These are phyloP conservation scores for Mycosphaerella sp. DNA, from an alignment of 2,329 filamentous ascomycete species.

Conservation along the genomic window DNA sequence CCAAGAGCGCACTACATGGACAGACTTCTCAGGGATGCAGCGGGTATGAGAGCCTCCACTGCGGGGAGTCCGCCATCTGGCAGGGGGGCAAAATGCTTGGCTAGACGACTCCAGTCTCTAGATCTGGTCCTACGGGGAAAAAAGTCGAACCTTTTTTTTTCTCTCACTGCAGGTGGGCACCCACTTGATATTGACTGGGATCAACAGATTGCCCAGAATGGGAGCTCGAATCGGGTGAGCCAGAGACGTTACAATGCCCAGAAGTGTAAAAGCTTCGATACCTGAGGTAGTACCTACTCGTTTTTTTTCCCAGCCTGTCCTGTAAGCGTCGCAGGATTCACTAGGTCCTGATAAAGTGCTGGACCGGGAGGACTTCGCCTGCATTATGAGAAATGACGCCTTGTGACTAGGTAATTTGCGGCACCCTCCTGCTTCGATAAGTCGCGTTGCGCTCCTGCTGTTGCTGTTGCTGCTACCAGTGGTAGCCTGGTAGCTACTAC, in stretches of 20 bases:
- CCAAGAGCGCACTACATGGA: background rate
- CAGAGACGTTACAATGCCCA: background rate
- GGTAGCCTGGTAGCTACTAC: background rate
- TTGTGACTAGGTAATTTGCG: background rate
- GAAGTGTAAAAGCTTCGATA: too few relatives aligned
- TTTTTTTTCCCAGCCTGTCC: background rate
- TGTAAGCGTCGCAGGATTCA: background rate
- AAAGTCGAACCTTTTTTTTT: background rate
- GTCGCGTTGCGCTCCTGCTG: background rate
- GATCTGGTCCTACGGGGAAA: background rate
- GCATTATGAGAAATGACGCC: background rate
- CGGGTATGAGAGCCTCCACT: background rate
- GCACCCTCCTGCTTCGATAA: background rate
- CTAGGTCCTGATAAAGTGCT: background rate
- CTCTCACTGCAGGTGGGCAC: too few relatives aligned
- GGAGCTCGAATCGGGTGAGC: background rate
- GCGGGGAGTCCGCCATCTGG: too few relatives aligned
- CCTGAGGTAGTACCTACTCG: too few relatives aligned
- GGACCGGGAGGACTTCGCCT: background rate
- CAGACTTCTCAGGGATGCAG: background rate
- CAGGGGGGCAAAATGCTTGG: background rate
- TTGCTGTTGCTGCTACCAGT: background rate
- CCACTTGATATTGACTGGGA: background rate
- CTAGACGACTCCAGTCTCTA: background rate
- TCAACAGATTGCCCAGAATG: background rate